Evolutionary conservation across 345 rosid genomes (phyloP).

Genomic region (Streptanthus diversifolius): DNA sequence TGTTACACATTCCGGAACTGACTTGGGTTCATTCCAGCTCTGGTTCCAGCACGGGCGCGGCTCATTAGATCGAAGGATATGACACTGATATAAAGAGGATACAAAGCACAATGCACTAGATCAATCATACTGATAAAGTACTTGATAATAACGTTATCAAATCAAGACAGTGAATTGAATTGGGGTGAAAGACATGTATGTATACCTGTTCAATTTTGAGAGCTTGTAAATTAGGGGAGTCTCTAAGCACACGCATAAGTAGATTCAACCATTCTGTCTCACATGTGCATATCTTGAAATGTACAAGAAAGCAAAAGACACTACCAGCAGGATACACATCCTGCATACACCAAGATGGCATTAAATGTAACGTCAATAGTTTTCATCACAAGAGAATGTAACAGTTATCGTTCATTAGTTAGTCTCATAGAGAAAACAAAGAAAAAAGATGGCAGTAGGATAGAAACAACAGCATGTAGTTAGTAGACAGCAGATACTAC

Average conservation of each 20-base stretch:
- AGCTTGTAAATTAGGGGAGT: background rate
- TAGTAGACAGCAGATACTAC: no score
- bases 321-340: constrained; percentile 3
- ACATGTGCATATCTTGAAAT: constrained; percentile 22
- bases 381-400: background rate
- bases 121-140: background rate
- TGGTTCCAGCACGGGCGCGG: background rate
- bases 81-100: background rate
- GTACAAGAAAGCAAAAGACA: constrained; percentile 1
- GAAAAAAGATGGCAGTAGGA: no score
- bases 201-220: constrained; percentile 12
- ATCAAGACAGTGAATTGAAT: background rate
- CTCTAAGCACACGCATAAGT: constrained; percentile 4
- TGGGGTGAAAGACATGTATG: background rate
- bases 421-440: background rate
- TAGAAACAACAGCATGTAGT: background rate
- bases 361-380: background rate
- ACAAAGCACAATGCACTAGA: background rate
- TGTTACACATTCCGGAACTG: constrained; percentile 1
- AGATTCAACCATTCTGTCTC: constrained; percentile 16
- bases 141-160: no score
- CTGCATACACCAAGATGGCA: background rate
- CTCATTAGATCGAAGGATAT: background rate
- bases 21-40: constrained; percentile 2
- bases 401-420: background rate